These are phyloP conservation scores for Piper betle DNA, from an alignment of 164 flowering plant genomes.

Conservation along the genomic window DNA sequence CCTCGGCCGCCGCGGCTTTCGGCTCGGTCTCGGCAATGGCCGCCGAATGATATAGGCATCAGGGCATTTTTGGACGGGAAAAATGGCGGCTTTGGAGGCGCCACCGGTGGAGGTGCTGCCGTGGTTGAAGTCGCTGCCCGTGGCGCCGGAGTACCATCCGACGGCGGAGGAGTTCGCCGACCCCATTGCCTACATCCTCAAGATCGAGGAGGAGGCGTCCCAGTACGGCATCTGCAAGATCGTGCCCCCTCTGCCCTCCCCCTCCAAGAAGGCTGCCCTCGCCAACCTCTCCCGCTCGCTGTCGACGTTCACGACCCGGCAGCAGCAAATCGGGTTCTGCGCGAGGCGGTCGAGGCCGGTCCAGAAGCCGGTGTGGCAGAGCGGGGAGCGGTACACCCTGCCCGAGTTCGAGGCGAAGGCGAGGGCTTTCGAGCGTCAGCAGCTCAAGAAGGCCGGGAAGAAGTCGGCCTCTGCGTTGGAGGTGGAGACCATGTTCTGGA, in stretches of 20 bases:
- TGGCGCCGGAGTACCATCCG: slow-evolving; percentile 90
- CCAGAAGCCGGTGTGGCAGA: slow-evolving; percentile 90
- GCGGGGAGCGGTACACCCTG: slow-evolving; percentile 69
- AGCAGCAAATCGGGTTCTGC: slow-evolving; percentile 96
- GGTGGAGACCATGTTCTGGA: slow-evolving; percentile 84
- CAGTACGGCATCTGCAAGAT: slow-evolving; percentile 93
- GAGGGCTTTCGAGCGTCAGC: slow-evolving; percentile 53
- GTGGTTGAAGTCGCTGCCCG: slow-evolving; percentile 80
- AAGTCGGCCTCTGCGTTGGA: slow-evolving; percentile 45
- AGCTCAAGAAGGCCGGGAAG: slow-evolving; percentile 34
- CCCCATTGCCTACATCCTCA: slow-evolving; percentile 93
- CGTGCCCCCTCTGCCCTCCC: slow-evolving; percentile 75
- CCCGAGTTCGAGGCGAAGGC: slow-evolving; percentile 79
- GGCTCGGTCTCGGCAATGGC: not conserved
- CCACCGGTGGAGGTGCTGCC: slow-evolving; percentile 41
- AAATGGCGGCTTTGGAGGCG: slow-evolving; percentile 10
- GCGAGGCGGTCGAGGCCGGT: slow-evolving; percentile 70
- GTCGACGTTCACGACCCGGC: slow-evolving; percentile 85
- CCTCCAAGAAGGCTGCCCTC: slow-evolving; percentile 52
- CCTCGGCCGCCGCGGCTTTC: no score
- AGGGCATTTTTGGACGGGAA: not conserved
- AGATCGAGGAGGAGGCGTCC: slow-evolving; percentile 93
- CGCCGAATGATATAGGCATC: not conserved
- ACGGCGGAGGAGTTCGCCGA: slow-evolving; percentile 80
- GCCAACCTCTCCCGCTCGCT: slow-evolving; percentile 56